Evolutionary conservation across 2,329 filamentous ascomycete genomes (phyloP).

Genomic region (Rhytidhysteron rufulum): DNA sequence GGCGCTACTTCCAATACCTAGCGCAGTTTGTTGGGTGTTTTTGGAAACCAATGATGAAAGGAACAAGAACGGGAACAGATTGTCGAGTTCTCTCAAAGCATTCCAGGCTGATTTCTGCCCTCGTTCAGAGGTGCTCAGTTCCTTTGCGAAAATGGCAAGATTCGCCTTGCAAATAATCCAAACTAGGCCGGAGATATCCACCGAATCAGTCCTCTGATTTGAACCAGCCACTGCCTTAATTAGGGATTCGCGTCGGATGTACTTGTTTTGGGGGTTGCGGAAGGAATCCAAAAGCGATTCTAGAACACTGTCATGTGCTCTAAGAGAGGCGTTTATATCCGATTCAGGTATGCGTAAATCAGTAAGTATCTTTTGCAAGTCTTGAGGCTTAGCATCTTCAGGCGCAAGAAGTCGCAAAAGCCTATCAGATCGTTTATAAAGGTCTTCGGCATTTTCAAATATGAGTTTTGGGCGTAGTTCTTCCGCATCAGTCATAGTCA

Average conservation of each 20-base stretch:
- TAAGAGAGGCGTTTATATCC: conserved; percentile 28
- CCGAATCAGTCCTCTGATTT: conserved; percentile 14
- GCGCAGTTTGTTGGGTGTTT: conserved; percentile 5
- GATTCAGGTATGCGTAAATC: conserved; percentile 33
- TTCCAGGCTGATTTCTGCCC: conserved; percentile 25
- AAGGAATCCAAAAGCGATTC: conserved; percentile 21
- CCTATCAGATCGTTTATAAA: conserved; percentile 26
- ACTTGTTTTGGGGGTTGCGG: conserved; percentile 35
- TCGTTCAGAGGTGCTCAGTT: conserved; percentile 29
- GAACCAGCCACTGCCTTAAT: conserved; percentile 37
- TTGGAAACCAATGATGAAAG: conserved; percentile 19
- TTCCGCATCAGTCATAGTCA: conserved; percentile 42
- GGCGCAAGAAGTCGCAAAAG: conserved; percentile 30
- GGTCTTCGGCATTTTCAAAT: conserved; percentile 36
- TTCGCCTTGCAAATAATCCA: conserved; percentile 44
- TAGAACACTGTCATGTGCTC: conserved; percentile 19
- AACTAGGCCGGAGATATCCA: conserved; percentile 30
- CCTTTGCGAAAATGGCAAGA: conserved; percentile 38
- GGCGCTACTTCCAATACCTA: conserved; percentile 34
- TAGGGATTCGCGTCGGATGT: conserved; percentile 37
- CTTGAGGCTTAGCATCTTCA: conserved; percentile 15
- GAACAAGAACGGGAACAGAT: conserved; percentile 32
- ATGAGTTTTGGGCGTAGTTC: conserved; percentile 41
- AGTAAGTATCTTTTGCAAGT: conserved; percentile 17
- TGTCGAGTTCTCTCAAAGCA: conserved; percentile 28